phyloP scores from a whole-genome alignment of 1,284 basidiomycete species.

The Sanguinoderma infundibulare region DNA sequence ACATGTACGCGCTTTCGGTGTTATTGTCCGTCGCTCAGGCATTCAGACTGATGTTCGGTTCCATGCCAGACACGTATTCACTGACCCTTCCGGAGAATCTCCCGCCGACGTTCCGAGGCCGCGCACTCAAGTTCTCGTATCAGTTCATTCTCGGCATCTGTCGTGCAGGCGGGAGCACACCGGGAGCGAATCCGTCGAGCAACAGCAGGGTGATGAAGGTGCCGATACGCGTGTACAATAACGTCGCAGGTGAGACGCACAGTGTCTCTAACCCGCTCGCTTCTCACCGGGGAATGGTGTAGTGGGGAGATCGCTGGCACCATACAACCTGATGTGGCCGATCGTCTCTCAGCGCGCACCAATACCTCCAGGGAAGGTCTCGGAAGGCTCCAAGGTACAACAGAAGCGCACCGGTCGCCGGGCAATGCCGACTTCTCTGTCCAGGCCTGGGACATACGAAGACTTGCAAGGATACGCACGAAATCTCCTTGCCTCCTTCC shows the following conservation, averaged over 20 bases:
- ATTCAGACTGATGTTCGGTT: slow-evolving; percentile 4
- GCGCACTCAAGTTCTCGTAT: slow-evolving; percentile 86
- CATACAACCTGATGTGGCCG: slow-evolving; percentile 78
- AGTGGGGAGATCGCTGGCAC: slow-evolving; percentile 58
- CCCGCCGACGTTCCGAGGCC: slow-evolving; percentile 90
- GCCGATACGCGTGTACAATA: slow-evolving; percentile 86
- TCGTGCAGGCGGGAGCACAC: slow-evolving; percentile 53
- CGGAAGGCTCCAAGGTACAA: slow-evolving; percentile 20
- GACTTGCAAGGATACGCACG: slow-evolving; percentile 43
- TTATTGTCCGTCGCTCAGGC: neutral
- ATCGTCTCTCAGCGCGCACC: slow-evolving; percentile 35
- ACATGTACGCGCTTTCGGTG: slow-evolving; percentile 60
- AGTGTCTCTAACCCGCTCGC: slow-evolving; percentile 3
- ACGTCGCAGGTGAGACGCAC: slow-evolving; percentile 68
- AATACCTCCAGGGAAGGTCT: slow-evolving; percentile 22
- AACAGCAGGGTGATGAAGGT: slow-evolving; percentile 86
- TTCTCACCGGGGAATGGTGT: slow-evolving; percentile 4
- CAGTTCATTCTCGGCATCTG: slow-evolving; percentile 88
- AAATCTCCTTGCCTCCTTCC: slow-evolving; percentile 50
- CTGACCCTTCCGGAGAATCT: slow-evolving; percentile 77
- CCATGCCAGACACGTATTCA: slow-evolving; percentile 74
- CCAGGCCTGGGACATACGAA: slow-evolving; percentile 28
- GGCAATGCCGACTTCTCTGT: neutral
- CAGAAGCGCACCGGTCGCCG: slow-evolving; percentile 13
- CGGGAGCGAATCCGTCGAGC: slow-evolving; percentile 37